phyloP scores from a whole-genome alignment of 352 stramenopile species.

The Globisporangium middletonii region DNA sequence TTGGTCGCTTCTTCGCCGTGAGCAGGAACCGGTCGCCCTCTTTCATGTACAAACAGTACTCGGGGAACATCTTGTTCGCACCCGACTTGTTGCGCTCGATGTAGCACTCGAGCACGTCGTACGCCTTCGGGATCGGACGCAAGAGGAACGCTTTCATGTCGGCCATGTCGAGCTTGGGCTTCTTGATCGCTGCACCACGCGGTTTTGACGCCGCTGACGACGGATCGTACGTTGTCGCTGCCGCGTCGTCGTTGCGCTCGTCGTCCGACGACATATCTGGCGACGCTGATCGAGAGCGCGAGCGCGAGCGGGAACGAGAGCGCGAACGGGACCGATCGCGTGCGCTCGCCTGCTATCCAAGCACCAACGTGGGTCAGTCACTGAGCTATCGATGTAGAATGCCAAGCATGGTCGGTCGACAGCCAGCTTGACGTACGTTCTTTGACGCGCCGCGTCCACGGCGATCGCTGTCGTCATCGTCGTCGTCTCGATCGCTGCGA shows the following conservation, averaged over 20 bases:
- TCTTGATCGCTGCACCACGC: conserved; percentile 36
- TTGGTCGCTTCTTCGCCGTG: conserved; percentile 93
- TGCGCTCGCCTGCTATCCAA: conserved; percentile 17
- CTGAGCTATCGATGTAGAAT: too few relatives aligned
- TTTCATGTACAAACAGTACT: conserved; percentile 91
- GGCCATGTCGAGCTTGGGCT: conserved; percentile 76
- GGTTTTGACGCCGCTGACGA: conserved; percentile 17
- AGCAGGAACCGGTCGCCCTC: conserved; percentile 96
- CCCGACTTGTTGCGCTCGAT: conserved; percentile 91
- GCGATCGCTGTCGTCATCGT: conserved; percentile 33
- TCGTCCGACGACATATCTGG: conserved; percentile 61
- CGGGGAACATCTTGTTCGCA: conserved; percentile 92
- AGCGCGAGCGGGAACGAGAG: conserved; percentile 40
- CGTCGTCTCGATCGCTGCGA: conserved; percentile 37
- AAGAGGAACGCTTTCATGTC: conserved; percentile 78
- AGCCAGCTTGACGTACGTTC: conserved; percentile 26
- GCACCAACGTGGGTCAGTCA: neutral
- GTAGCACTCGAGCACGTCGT: conserved; percentile 93
- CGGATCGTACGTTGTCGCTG: conserved; percentile 57
- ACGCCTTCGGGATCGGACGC: conserved; percentile 78
- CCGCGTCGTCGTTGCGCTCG: conserved; percentile 49
- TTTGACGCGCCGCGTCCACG: conserved; percentile 23
- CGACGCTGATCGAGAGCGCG: conserved; percentile 49
- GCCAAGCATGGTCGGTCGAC: too few relatives aligned
- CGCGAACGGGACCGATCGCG: conserved; percentile 38